These are phyloP conservation scores for Trametes versicolor DNA, from an alignment of 1,284 basidiomycete species.

Conservation along the genomic window DNA sequence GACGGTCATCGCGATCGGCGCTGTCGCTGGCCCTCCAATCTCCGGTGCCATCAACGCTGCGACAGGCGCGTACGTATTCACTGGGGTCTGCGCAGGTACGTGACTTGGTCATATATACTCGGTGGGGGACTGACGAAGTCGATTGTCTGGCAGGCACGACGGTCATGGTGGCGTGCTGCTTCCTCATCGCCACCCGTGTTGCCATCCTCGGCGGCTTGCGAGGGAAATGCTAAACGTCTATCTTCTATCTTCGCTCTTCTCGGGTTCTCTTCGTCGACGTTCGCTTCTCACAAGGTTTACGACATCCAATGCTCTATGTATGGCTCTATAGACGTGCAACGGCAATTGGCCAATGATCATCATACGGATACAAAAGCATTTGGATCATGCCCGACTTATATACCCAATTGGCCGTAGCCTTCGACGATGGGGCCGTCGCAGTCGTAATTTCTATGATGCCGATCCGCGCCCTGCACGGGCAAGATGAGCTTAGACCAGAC, in stretches of 20 bases:
- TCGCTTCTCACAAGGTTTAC: background rate
- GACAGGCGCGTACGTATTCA: constrained; percentile 56
- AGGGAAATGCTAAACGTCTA: constrained; percentile 23
- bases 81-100: constrained; percentile 71
- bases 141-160: constrained; percentile 19
- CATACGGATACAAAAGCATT: background rate
- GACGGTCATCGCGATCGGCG: constrained; percentile 57
- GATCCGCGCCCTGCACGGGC: no score
- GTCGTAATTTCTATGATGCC: no score
- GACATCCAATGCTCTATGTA: background rate
- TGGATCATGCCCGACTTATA: no score
- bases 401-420: no score
- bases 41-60: constrained; percentile 62
- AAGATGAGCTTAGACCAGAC: no score
- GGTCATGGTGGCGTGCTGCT: constrained; percentile 26
- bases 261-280: background rate
- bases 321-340: background rate
- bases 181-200: constrained; percentile 25
- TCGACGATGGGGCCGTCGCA: no score
- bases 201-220: constrained; percentile 25
- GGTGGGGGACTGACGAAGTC: background rate
- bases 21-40: constrained; percentile 64
- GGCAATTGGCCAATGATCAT: background rate
- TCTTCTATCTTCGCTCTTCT: background rate
- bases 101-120: background rate